Base-by-base conservation (phyloP, 257 asterid species). In the Ilex aquifolium region DNA sequence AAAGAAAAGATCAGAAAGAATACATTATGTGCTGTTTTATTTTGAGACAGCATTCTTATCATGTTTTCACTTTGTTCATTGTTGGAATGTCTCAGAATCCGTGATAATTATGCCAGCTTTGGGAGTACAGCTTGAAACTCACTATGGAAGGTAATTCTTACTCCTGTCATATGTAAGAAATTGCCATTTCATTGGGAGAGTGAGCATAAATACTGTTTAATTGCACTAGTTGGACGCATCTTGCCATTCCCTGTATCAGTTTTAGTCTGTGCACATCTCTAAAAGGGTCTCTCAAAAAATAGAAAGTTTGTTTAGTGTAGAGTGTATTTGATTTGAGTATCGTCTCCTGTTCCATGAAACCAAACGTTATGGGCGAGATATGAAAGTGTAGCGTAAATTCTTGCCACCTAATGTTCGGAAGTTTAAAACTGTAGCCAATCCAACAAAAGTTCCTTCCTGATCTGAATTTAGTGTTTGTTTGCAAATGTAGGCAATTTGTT, bases 81-180 rank as follows among this genome's bases (percentile, higher is more conserved):
- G 32, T 68, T 67, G 79, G 39, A 27, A 7, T 73, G 64, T 70
- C 48, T 50, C 93, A 90, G 98, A 84, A 76, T 81, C 97, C 30
- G 91, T 85, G 64, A 74, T 81, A 39, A 85, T 89, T 70, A 80
- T 92, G 39, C 95, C 97, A 49, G 86, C 85, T 49, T 83, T 92
- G 60, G 95, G 98, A 16, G 81, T 92, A 78, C 97, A 92, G 82
- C 97, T 92, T 62, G 97, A 88, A 78, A 83, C 95, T 71, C 78
- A 74, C 17, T 89, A 79, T 69, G 69, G 78, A 81, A 92, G 97
- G 96, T 90, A 83, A 72, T 12, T 57, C 44, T 13, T 40, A 48
- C 46, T 66, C 64, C 63, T 71, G 36, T 61, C 30, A 14, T 42
- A 59, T 44, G 39, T 65, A 48, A 61, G 62, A 60, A 42, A 3